These are phyloP conservation scores for Syncephalis fuscata DNA, from an alignment of 371 early-diverging fungal species.

Conservation along the genomic window DNA sequence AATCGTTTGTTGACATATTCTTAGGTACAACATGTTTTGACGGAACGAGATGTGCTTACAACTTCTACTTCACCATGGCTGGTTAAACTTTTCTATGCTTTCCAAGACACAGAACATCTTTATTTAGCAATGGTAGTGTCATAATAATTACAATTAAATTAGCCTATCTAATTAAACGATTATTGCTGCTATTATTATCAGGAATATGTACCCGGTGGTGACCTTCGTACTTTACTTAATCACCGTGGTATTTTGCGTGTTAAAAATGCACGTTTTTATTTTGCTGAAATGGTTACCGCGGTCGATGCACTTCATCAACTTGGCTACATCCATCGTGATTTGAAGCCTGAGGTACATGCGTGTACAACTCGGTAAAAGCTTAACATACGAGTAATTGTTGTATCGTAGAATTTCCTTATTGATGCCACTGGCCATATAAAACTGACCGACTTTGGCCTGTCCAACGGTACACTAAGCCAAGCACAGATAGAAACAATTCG, in stretches of 20 bases:
- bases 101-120: conserved; percentile 46
- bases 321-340: conserved; percentile 42
- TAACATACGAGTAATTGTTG: neutral
- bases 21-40: conserved; percentile 35
- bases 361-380: neutral
- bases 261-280: conserved; percentile 43
- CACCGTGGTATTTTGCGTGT: conserved; percentile 36
- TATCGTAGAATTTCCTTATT: conserved; percentile 29
- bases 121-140: conserved; percentile 42
- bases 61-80: conserved; percentile 41
- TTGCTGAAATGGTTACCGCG: conserved; percentile 53
- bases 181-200: conserved; percentile 3
- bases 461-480: conserved; percentile 50
- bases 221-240: conserved; percentile 47
- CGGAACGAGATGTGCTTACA: conserved; percentile 69
- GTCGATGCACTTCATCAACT: conserved; percentile 49
- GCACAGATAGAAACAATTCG: conserved; percentile 33
- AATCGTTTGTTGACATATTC: neutral
- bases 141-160: conserved; percentile 8
- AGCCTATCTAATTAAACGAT: conserved; percentile 12
- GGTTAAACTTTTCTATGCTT: conserved; percentile 48
- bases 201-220: conserved; percentile 71
- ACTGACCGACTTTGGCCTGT: conserved; percentile 82
- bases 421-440: conserved; percentile 58
- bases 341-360: conserved; percentile 23